Conservation (phyloP, 1,284 basidiomycete genomes). For the Leccinum idahoense region DNA sequence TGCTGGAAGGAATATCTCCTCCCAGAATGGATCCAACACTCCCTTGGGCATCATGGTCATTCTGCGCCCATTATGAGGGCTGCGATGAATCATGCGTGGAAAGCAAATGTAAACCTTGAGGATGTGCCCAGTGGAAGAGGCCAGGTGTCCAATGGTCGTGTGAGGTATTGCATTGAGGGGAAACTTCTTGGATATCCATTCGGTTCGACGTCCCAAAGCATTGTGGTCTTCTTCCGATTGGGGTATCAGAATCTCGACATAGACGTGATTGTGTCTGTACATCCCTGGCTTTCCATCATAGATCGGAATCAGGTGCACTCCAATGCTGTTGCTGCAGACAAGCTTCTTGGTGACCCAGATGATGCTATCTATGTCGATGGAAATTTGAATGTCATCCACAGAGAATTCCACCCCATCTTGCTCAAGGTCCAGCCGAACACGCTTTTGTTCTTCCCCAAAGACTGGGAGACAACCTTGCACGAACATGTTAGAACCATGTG, state of each 20-base stretch:
- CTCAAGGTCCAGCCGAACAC: too few species aligned
- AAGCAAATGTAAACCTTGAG: conserved; percentile 13
- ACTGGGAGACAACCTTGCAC: not conserved
- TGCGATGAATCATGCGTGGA: conserved; percentile 16
- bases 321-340: not conserved
- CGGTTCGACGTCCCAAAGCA: not conserved
- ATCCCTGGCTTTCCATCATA: not conserved
- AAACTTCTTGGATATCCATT: not conserved
- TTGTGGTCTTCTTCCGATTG: not conserved
- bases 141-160: not conserved
- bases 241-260: not conserved
- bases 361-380: conserved; percentile 15
- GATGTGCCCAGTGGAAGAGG: not conserved
- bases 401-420: not conserved
- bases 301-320: conserved; percentile 1
- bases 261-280: not conserved
- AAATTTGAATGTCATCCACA: not conserved
- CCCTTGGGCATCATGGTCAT: too few species aligned
- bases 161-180: not conserved
- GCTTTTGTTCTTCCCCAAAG: not conserved
- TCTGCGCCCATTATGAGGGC: not conserved
- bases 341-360: conserved; percentile 11
- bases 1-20: too few species aligned
- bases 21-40: too few species aligned
- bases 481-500: too few species aligned